Evolutionary conservation across 2,329 filamentous ascomycete genomes (phyloP).

Genomic region (Ustulina deusta): DNA sequence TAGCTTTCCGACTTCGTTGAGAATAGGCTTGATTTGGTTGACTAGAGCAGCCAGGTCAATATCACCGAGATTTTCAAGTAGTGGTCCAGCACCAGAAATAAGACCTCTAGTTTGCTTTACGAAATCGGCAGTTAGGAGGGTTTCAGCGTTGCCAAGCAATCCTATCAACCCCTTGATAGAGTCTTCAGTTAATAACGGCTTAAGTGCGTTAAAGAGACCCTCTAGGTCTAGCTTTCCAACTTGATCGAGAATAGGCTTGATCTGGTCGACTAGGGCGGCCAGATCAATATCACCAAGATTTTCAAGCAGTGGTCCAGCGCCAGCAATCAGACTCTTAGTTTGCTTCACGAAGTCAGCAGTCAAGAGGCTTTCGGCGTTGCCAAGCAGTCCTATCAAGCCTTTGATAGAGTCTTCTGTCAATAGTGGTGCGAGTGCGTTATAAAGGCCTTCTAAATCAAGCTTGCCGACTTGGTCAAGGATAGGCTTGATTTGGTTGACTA

Average conservation of each 20-base stretch:
- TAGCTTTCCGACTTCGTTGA: constrained; percentile 48
- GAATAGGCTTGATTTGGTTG: constrained; percentile 47
- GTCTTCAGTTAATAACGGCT: constrained; percentile 52
- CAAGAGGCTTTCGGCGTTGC: constrained; percentile 54
- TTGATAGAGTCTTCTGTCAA: constrained; percentile 49
- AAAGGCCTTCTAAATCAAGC: constrained; percentile 52
- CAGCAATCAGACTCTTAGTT: constrained; percentile 44
- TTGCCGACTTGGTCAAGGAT: constrained; percentile 46
- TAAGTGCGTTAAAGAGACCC: constrained; percentile 51
- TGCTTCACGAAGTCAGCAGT: constrained; percentile 49
- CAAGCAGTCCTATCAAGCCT: constrained; percentile 51
- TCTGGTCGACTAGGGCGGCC: constrained; percentile 41
- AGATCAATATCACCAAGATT: constrained; percentile 52
- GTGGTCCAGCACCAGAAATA: constrained; percentile 45
- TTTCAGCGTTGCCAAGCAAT: constrained; percentile 50
- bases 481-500: constrained; percentile 43
- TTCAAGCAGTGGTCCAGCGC: constrained; percentile 50
- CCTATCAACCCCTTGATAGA: constrained; percentile 49
- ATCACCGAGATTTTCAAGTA: constrained; percentile 46
- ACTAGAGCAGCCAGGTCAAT: constrained; percentile 51
- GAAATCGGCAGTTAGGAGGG: constrained; percentile 45
- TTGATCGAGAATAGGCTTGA: constrained; percentile 48
- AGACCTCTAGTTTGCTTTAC: constrained; percentile 47
- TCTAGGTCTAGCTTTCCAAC: constrained; percentile 52
- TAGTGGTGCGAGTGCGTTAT: constrained; percentile 53